Base-by-base conservation (phyloP, 1,139 yeast genomes). In the Kodamaea plutei region DNA sequence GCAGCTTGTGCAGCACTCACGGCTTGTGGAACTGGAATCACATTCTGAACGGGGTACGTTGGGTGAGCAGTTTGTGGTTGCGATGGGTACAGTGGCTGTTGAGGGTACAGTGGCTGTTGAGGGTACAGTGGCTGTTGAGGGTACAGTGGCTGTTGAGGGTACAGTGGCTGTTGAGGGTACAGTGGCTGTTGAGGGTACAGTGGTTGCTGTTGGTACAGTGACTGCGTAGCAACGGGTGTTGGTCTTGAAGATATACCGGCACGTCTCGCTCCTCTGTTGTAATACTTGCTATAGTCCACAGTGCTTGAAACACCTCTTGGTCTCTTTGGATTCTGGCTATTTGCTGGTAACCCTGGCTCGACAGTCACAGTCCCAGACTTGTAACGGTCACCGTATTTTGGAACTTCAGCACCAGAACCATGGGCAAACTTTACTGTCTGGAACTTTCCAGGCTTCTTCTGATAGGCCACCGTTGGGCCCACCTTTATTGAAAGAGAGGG, bases 361-460 rank as follows among this genome's bases (percentile, higher is more conserved):
- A 87, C 96, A 22, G 77, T 79, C 17, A 93, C 91, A 0, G 87
- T 76, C 41, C 95, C 87, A 4, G 96, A 85, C 62, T 91, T 93
- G 62, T 93, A 93, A 8, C 62, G 40, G 56, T 91, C 98, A 27
- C 84, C 71, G 39, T 73, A 53, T 8, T 53, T 56, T 4, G 93
- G 88, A 11, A 64, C 56, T 15, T 51, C 51, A 2, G 83, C 79
- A 7, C 77, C 58, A 20, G 64, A 68, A 33, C 80, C 81, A 27
- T 68, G 54, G 28, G 69, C 75, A 46, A 83, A 76, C 54, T 84
- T 89, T 41, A 93, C 82, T 4, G 73, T 57, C 38, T 87, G 91
- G 38, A 72, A 63, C 52, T 82, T 83, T 3, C 95, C 95, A 1
- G 96, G 88, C 52, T 89, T 91, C 71, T 91, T 93, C 58, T 81